Evolutionary conservation across 225 moss, liverwort and hornwort species (phyloP).

Genomic region (Takakia lepidozioides): DNA sequence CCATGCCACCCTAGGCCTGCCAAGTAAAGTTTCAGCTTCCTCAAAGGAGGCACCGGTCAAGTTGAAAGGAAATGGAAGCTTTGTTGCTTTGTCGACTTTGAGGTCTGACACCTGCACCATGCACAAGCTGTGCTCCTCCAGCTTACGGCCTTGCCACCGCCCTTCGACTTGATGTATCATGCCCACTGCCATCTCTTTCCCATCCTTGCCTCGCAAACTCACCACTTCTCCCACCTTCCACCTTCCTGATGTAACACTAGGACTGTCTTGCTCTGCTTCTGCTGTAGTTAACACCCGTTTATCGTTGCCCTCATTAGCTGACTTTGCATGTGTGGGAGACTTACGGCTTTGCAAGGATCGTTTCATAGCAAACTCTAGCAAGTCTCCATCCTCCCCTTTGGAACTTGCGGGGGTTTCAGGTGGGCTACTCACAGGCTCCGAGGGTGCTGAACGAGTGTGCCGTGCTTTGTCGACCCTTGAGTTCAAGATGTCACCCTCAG

Average conservation of each 20-base stretch:
- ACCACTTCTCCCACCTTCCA: slow-evolving; percentile 63
- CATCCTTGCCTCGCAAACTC: slow-evolving; percentile 57
- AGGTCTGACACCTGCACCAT: slow-evolving; percentile 69
- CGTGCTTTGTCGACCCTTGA: slow-evolving; percentile 59
- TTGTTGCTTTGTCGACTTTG: slow-evolving; percentile 66
- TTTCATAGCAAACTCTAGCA: slow-evolving; percentile 24
- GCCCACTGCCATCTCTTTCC: slow-evolving; percentile 72
- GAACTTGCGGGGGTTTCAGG: slow-evolving; percentile 45
- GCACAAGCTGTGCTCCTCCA: slow-evolving; percentile 75
- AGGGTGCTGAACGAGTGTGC: slow-evolving; percentile 51
- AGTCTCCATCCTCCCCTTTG: slow-evolving; percentile 52
- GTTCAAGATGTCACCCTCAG: slow-evolving; percentile 44
- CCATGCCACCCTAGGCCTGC: slow-evolving; percentile 66
- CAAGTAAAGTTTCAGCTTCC: slow-evolving; percentile 63
- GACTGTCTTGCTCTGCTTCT: slow-evolving; percentile 23
- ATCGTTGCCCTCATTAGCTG: slow-evolving; percentile 14
- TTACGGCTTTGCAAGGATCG: slow-evolving; percentile 13
- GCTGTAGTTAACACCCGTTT: slow-evolving; percentile 4
- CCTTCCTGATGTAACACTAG: slow-evolving; percentile 23
- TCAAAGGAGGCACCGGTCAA: slow-evolving; percentile 64
- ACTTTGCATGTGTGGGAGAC: slow-evolving; percentile 19
- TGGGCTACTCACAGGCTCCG: slow-evolving; percentile 55
- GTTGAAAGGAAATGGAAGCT: slow-evolving; percentile 61
- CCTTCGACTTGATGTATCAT: slow-evolving; percentile 52
- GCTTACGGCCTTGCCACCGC: slow-evolving; percentile 51